Conservation (phyloP, 2,329 filamentous ascomycete genomes). For the Curvularia eragrostidis region DNA sequence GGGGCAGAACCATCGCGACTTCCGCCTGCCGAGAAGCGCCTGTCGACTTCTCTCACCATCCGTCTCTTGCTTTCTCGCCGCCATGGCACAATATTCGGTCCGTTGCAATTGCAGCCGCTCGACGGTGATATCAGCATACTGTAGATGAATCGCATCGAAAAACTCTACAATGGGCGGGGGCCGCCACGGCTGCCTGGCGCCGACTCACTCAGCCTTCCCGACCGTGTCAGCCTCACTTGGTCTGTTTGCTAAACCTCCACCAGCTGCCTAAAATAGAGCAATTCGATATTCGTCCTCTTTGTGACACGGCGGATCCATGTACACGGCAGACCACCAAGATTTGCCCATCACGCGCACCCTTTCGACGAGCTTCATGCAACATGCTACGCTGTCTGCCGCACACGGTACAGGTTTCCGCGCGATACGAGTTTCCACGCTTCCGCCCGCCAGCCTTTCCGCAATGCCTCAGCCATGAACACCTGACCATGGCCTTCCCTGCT, state of each 20-base stretch:
- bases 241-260: background rate
- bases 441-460: too few species aligned
- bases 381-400: background rate
- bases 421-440: too few species aligned
- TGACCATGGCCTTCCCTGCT: background rate
- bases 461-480: background rate
- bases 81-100: background rate
- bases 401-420: too few species aligned
- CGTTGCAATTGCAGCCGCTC: background rate
- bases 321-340: background rate
- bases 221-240: background rate
- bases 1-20: slow-evolving; percentile 22
- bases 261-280: background rate
- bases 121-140: background rate
- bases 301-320: background rate
- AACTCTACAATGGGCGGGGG: background rate
- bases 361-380: background rate
- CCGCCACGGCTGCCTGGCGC: background rate
- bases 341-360: background rate
- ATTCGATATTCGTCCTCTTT: background rate
- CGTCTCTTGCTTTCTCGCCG: slow-evolving; percentile 3
- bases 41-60: slow-evolving; percentile 2
- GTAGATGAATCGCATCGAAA: background rate
- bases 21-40: slow-evolving; percentile 7
- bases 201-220: background rate